Base-by-base conservation (phyloP, 192 early-diverging fungal genomes). In the Spizellomyces punctatus region DNA sequence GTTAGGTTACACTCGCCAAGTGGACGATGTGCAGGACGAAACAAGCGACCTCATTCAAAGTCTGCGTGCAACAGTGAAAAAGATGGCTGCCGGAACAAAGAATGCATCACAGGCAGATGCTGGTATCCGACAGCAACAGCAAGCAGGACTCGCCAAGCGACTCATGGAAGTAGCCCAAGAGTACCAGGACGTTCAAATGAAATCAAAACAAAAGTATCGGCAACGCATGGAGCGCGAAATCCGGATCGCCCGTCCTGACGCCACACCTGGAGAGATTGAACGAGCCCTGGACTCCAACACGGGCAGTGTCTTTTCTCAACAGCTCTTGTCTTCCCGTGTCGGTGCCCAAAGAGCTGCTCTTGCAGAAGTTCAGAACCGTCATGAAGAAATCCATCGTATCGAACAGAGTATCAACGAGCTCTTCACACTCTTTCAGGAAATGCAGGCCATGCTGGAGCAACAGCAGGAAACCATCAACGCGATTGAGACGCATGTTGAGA, bases 351-450 rank as follows among this genome's bases (percentile, higher is more conserved):
- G 85, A 43, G 58, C 70, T 10, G 82, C 83, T 2, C 64, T 90
- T 27, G 67, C 84, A n/a, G 86, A 88, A 68, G 88, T 90, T 6
- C 86, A 87, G 66, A 80, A 80, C 67, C 75, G 89, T 12, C 89
- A 90, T 66, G 75, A 84, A 7, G 88, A 90, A 64, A 80, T 90
- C 19, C 76, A 70, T 41, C 78, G 78, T 46, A 80, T 90, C 12
- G 89, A 86, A 42, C 76, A 77, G 46, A 81, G 77, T 19, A 73
- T 90, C 17, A 76, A 77, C 8, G 85, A 90, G 76, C 70, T 90
- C 9, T 82, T 83, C 22, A 73, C 72, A 6, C 71, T 90, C 50
- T 89, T 90, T 65, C 77, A 86, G 73, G 89, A 90, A 22, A 89
- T 90, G 89, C 84, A 89, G 62, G 64, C 50, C 19, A 27, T 90